Evolutionary conservation across 495 filamentous ascomycete genomes (phyloP).

Genomic region (Aspergillus avenaceus): DNA sequence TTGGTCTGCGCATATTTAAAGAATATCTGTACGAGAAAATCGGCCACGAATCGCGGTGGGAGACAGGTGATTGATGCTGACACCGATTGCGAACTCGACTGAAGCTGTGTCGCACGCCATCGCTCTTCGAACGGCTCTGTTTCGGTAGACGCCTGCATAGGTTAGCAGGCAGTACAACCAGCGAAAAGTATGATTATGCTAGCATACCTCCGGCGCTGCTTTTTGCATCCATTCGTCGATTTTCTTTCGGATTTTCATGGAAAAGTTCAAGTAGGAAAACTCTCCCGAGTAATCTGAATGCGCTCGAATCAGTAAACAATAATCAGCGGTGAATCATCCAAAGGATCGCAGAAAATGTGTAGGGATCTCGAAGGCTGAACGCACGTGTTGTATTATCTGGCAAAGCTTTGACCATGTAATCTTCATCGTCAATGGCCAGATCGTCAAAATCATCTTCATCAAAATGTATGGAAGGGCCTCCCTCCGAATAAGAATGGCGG

Average conservation of each 20-base stretch:
- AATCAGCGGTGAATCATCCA: too few relatives aligned
- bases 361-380: constrained; percentile 35
- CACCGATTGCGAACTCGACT: constrained; percentile 38
- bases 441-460: constrained; percentile 41
- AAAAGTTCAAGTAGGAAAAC: constrained; percentile 50
- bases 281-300: constrained; percentile 48
- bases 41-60: constrained; percentile 47
- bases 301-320: neutral
- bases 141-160: constrained; percentile 33
- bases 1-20: constrained; percentile 53
- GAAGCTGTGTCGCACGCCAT: constrained; percentile 46
- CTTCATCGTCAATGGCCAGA: constrained; percentile 40
- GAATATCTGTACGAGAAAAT: constrained; percentile 48
- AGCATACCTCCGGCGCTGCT: constrained; percentile 37
- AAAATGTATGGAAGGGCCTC: constrained; percentile 26
- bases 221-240: constrained; percentile 48
- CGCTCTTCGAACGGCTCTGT: constrained; percentile 44
- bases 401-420: constrained; percentile 44
- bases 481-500: constrained; percentile 32
- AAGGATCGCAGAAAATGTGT: neutral
- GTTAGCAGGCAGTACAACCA: constrained; percentile 6
- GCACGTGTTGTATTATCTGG: constrained; percentile 46
- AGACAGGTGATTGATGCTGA: constrained; percentile 42
- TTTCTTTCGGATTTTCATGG: constrained; percentile 45
- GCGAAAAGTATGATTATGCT: neutral